phyloP scores from a whole-genome alignment of 495 filamentous ascomycete genomes.

The Chaetomium tenue region DNA sequence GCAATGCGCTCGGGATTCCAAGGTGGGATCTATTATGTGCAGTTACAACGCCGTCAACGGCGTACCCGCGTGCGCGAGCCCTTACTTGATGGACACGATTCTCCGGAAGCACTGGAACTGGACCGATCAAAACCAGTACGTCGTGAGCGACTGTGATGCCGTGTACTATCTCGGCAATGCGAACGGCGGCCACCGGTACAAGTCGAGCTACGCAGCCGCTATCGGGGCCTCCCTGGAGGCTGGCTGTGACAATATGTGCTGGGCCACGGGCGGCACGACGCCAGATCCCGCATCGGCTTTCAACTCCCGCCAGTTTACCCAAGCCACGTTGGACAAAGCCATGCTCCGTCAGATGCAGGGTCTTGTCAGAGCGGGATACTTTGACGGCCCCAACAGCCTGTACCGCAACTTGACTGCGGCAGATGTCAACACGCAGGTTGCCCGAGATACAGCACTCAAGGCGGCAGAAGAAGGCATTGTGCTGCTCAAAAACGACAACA shows the following conservation, averaged over 20 bases:
- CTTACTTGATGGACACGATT: conserved; percentile 42
- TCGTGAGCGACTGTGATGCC: conserved; percentile 48
- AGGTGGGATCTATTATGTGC: conserved; percentile 50
- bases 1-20: conserved; percentile 44
- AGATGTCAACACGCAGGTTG: conserved; percentile 26
- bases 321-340: conserved; percentile 27
- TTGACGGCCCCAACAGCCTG: conserved; percentile 22
- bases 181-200: conserved; percentile 29
- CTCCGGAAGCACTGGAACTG: conserved; percentile 50
- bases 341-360: conserved; percentile 42
- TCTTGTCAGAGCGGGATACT: conserved; percentile 44
- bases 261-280: conserved; percentile 31
- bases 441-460: conserved; percentile 38
- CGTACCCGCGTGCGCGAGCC: conserved; percentile 44
- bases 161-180: conserved; percentile 29
- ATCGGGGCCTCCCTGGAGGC: conserved; percentile 26
- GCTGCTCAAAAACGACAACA: conserved; percentile 42
- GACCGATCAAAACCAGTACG: conserved; percentile 42
- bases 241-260: conserved; percentile 30
- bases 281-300: conserved; percentile 24
- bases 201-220: conserved; percentile 36
- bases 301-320: conserved; percentile 17
- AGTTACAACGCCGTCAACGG: conserved; percentile 50
- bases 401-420: conserved; percentile 24
- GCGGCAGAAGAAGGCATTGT: conserved; percentile 39